Evolutionary conservation across 225 moss, liverwort and hornwort genomes (phyloP), one percentile per base, ranked within the genome.

Genomic region (Antitrichia curtipendula): DNA sequence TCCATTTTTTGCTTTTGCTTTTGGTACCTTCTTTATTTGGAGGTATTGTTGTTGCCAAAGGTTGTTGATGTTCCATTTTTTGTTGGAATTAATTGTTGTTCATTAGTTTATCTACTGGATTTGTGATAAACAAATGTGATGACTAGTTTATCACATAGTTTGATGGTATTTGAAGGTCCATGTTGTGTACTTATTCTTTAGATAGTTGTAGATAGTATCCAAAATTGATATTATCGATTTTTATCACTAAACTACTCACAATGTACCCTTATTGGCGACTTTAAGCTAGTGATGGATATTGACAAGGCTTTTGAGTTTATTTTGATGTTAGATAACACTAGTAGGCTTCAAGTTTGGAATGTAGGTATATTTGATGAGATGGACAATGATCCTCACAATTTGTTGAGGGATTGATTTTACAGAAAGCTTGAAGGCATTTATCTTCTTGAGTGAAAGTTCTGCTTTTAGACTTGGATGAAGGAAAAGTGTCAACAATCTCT

Each of bases 381-480:
- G 20, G 7, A 5, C 1, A 1, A 19, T 4, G 1, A 65, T 36
- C 18, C 6, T 64, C 8, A 8, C 1, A 34, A 4, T 1, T 20
- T 36, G 11, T 2, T 21, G 6, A 19, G 1, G 20, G 36, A 36
- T 36, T 8, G 6, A 36, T 65, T 65, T 6, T 66, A 0, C 3
- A 0, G 1, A 12, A 36, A 7, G n/a, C 0, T 9, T 66, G 2
- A 7, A 66, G 12, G 21, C 12, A n/a, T 66, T n/a, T 66, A 2
- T 12, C 21, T n/a, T 21, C 6, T 0, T 1, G 0, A 18, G 0
- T 66, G 0, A 7, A 36, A 12, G n/a, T 18, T 63, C 0, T 17
- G 1, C 1, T 20, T 19, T 2, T 8, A 5, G 9, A 63, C 5
- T 20, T 65, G 6, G 11, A 65, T 65, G 10, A 65, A 19, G 2